Evolutionary conservation across 129 eudicot genomes (phyloP), one percentile per base, ranked within the genome.

Genomic region (Escallonia rubra): DNA sequence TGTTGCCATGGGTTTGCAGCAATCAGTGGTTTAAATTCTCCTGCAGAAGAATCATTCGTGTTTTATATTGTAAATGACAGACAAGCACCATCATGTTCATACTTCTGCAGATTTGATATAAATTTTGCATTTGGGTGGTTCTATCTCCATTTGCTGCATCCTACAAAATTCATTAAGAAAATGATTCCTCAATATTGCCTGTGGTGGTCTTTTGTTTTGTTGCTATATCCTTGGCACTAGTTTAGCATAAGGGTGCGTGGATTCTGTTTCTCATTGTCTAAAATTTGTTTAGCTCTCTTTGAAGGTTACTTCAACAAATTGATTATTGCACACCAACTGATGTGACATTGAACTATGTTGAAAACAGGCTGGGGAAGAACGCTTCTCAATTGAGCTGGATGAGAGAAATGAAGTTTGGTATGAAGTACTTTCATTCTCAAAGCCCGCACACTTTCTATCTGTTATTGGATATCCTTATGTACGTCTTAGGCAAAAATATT

Each of bases 341-440:
- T 56, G 4, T 53, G 7, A 6, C 11, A 12, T 15, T 55, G 23
- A 7, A n/a, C 63, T 51, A 65, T 69, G 75, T 43, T 73, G 13
- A 38, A 41, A 68, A 55, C 97, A 90, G 97, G 87, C 88, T 8
- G 97, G 97, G 62, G 97, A 91, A 85, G 97, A 91, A 70, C 92
- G 97, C 1, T 91, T 91, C 78, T 85, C 96, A 47, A 64, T 88
- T 47, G 82, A 90, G 82, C 74, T 91, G 84, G 96, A 88, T 43
- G 96, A 79, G 65, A 68, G 85, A 67, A 78, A 91, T 16, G 74
- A 85, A 78, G 97, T 91, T 63, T 91, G 97, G 90, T 91, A 88
- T 40, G 97, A 91, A 74, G 79, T 87, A 76, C 86, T 91, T 60
- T 87, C 97, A 34, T 79, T 91, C 59, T 91, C 97, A n/a, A 91